Conservation (phyloP, 306 rosid species). For the Sophora flavescens region DNA sequence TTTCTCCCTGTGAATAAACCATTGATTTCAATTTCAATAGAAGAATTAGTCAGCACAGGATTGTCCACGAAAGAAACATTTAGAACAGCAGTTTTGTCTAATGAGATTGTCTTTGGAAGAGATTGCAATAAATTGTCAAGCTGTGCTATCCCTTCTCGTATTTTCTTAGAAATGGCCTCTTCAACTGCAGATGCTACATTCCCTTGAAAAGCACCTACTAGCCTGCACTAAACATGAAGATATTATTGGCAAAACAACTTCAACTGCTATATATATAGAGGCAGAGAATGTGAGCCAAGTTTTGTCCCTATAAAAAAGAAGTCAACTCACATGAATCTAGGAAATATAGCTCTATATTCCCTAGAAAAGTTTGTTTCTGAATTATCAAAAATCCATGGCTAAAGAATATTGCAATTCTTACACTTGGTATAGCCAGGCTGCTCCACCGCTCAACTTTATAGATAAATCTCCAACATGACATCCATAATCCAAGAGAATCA, state of each 20-base stretch:
- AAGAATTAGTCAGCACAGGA: slow-evolving; percentile 72
- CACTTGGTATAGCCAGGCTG: slow-evolving; percentile 96
- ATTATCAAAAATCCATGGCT: slow-evolving; percentile 21
- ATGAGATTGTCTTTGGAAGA: slow-evolving; percentile 66
- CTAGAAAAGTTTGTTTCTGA: slow-evolving; percentile 13
- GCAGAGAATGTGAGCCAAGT: not conserved
- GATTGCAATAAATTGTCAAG: slow-evolving; percentile 67
- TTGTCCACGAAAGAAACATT: slow-evolving; percentile 69
- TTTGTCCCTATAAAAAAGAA: not conserved
- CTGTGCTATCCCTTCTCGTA: slow-evolving; percentile 65
- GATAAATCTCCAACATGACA: slow-evolving; percentile 67
- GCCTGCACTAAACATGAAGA: slow-evolving; percentile 55
- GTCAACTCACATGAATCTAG: not conserved
- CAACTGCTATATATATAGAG: not conserved
- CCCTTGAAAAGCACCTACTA: slow-evolving; percentile 72
- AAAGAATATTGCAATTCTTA: slow-evolving; percentile 49
- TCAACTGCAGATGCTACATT: slow-evolving; percentile 75
- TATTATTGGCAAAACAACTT: slow-evolving; percentile 6
- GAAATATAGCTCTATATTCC: slow-evolving; percentile 19
- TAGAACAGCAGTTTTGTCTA: slow-evolving; percentile 63
- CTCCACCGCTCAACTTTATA: slow-evolving; percentile 81
- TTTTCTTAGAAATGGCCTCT: slow-evolving; percentile 64
- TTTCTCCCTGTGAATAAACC: slow-evolving; percentile 63
- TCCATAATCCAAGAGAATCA: slow-evolving; percentile 70
- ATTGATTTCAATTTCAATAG: slow-evolving; percentile 68